Evolutionary conservation across 2,329 filamentous ascomycete genomes (phyloP), one percentile per base, ranked within the genome.

Genomic region (Fusarium stilboides): DNA sequence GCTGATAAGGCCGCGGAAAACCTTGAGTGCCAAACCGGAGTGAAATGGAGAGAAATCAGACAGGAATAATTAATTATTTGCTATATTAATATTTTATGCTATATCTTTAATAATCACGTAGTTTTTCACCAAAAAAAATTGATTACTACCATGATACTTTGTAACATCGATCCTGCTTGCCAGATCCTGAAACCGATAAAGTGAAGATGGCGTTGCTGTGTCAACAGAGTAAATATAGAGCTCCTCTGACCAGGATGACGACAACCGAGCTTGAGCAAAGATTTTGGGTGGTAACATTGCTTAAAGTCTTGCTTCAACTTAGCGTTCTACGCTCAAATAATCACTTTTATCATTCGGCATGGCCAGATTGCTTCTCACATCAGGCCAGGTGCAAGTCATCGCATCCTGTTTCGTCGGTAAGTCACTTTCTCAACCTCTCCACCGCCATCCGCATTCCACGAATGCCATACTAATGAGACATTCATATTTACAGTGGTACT

Each of bases 361-460:
- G 78, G 74, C 74, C 34, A 77, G 74, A 65, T 81, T 91, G 76
- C 81, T 94, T 69, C 86, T 94, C 74, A 90, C 89, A 8, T 90
- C 89, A 17, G 85, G 87, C 12, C 91, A 93, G 81, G 90, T 93
- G 56, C 92, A 91, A 37, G 82, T 93, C 63, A 83, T 90, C 62
- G 81, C 91, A 61, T 90, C 91, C 26, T 86, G 87, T 12, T 78
- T 81, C 39, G 87, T 93, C 66, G 84, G 91, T 93, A 85, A 62
- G 84, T 78, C 57, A 44, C 51, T 49, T 59, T 47, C n/a, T 42
- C 49, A 50, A 43, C 12, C 39, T 62, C 51, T 42, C 42, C 68
- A 70, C 36, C 54, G 24, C 43, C 22, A 42, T 44, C 57, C 49
- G 34, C 72, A 74, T 72, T 71, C 71, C 68, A 53, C 36, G n/a